A percentile compares a stretch with the other conserved stretches of the same genome.
These are phyloP conservation scores for Penicillium riverlandense DNA, from an alignment of 495 filamentous ascomycete genomes.

Conservation along the genomic window DNA sequence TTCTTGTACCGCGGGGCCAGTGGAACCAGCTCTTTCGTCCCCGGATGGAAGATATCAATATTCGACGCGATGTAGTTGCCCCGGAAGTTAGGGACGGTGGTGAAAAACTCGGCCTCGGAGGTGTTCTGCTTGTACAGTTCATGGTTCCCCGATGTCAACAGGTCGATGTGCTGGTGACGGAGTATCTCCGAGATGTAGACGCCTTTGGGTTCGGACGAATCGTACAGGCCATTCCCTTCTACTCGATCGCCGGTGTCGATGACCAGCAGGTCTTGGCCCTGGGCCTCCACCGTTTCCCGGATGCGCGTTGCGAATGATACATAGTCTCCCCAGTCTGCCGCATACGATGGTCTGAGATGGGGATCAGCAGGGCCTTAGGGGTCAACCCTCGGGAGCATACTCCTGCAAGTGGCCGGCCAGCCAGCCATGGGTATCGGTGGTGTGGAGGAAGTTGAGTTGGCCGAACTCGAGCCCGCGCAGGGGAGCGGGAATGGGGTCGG, in stretches of 20 bases:
- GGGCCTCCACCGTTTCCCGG: slow-evolving; percentile 65
- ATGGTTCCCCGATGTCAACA: slow-evolving; percentile 88
- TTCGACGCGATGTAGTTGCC: slow-evolving; percentile 82
- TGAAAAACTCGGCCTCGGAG: slow-evolving; percentile 65
- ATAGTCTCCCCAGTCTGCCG: slow-evolving; percentile 97
- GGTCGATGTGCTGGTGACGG: slow-evolving; percentile 71
- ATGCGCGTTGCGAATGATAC: slow-evolving; percentile 85
- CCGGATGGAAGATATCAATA: slow-evolving; percentile 75
- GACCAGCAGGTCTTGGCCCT: slow-evolving; percentile 76
- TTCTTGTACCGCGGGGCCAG: slow-evolving; percentile 77
- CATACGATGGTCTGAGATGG: slow-evolving; percentile 64
- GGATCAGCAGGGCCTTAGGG: slow-evolving; percentile 15
- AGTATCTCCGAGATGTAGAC: slow-evolving; percentile 82
- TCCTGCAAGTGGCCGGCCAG: slow-evolving; percentile 89
- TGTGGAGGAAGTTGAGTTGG: slow-evolving; percentile 89
- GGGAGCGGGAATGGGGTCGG: slow-evolving; percentile 68
- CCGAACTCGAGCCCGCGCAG: slow-evolving; percentile 83
- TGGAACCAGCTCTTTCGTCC: slow-evolving; percentile 60
- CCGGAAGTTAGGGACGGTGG: slow-evolving; percentile 71
- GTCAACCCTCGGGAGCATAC: slow-evolving; percentile 31
- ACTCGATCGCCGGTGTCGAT: slow-evolving; percentile 92
- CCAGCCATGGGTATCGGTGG: slow-evolving; percentile 95
- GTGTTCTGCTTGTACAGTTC: slow-evolving; percentile 82
- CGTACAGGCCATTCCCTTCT: slow-evolving; percentile 96
- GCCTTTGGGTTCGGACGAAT: slow-evolving; percentile 80